These are phyloP conservation scores for Curvularia eragrostidis DNA, from an alignment of 2,329 filamentous ascomycete genomes.

Conservation along the genomic window DNA sequence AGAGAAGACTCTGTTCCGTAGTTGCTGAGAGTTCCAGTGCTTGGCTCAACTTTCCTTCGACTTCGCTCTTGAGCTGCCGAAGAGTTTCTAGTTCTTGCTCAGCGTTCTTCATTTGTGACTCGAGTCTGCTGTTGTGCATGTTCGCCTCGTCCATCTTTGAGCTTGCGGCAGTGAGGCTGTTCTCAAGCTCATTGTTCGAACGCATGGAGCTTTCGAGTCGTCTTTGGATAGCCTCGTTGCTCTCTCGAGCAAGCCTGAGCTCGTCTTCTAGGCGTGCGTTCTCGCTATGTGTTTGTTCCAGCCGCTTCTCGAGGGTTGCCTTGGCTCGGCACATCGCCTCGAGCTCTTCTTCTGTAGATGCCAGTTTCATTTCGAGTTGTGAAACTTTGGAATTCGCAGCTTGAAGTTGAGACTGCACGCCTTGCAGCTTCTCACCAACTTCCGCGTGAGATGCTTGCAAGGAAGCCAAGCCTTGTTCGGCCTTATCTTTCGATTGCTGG, in stretches of 20 bases:
- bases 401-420: slow-evolving; percentile 24
- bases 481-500: slow-evolving; percentile 28
- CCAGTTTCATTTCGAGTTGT: slow-evolving; percentile 18
- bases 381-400: slow-evolving; percentile 18
- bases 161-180: slow-evolving; percentile 22
- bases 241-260: slow-evolving; percentile 22
- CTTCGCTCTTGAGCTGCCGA: slow-evolving; percentile 20
- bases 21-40: slow-evolving; percentile 1
- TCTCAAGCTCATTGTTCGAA: slow-evolving; percentile 27
- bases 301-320: slow-evolving; percentile 21
- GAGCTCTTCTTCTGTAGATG: slow-evolving; percentile 28
- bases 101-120: slow-evolving; percentile 14
- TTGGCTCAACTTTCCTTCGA: slow-evolving; percentile 20
- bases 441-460: slow-evolving; percentile 23
- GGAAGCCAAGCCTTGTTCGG: slow-evolving; percentile 25
- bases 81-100: slow-evolving; percentile 24
- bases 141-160: slow-evolving; percentile 21
- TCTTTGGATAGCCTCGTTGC: slow-evolving; percentile 18
- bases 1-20: slow-evolving; percentile 19
- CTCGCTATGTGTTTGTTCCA: slow-evolving; percentile 20
- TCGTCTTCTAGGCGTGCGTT: slow-evolving; percentile 31
- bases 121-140: slow-evolving; percentile 22
- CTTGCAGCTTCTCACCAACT: slow-evolving; percentile 25
- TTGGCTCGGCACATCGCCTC: slow-evolving; percentile 23
- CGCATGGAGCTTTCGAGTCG: slow-evolving; percentile 13